Conservation (phyloP, 768 basidiomycete species). For the Phallus indusiatus region DNA sequence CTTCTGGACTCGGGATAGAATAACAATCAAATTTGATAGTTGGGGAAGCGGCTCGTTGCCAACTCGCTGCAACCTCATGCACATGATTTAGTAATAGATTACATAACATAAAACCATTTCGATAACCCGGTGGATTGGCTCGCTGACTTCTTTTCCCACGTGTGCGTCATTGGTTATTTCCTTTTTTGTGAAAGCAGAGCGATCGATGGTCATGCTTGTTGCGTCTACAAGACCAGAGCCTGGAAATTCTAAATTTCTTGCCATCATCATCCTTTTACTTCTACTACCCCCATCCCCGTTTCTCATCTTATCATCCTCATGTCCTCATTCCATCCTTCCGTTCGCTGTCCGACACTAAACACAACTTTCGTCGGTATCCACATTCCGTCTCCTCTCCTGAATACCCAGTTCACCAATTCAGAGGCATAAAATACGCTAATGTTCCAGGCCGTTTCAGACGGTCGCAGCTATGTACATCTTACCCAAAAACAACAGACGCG, state of each 20-base stretch:
- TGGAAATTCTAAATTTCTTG: too few species aligned
- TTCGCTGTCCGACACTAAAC: conserved; percentile 46
- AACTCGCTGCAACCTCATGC: neutral
- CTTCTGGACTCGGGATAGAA: neutral
- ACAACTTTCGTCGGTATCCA: conserved; percentile 57
- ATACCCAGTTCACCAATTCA: conserved; percentile 55
- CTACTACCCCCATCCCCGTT: neutral
- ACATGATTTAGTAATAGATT: neutral
- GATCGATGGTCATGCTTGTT: neutral
- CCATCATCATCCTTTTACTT: neutral
- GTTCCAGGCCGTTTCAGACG: conserved; percentile 70
- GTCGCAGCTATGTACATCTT: conserved; percentile 50
- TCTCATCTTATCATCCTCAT: neutral
- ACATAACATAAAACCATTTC: neutral
- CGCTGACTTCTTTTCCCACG: neutral
- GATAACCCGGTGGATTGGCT: neutral
- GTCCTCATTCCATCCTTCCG: neutral
- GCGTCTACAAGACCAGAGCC: neutral
- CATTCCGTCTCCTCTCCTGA: conserved; percentile 51
- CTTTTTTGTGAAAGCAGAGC: neutral
- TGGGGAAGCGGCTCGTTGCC: neutral
- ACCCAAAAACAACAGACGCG: conserved; percentile 51
- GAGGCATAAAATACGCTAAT: conserved; percentile 69
- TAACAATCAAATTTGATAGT: neutral
- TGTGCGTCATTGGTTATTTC: neutral